These are phyloP conservation scores for Carpinus fangiana DNA, from an alignment of 306 rosid genomes.

Conservation along the genomic window DNA sequence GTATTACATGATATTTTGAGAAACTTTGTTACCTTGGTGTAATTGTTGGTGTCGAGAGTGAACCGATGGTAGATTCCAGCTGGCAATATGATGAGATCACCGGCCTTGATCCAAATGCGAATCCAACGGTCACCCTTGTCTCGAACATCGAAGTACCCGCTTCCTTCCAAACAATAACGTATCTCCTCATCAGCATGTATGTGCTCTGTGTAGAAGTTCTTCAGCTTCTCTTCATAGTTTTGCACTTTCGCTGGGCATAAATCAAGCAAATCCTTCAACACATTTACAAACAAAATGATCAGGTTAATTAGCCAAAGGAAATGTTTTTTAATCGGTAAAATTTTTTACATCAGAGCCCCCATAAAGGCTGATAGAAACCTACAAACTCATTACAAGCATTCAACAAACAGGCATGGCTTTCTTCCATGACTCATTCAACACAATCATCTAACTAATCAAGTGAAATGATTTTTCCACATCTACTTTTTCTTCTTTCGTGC, in stretches of 20 bases:
- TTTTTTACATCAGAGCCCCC: no score
- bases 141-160: slow-evolving; percentile 86
- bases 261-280: slow-evolving; percentile 74
- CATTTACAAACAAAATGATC: neutral
- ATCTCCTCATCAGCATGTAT: slow-evolving; percentile 95
- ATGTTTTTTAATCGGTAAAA: neutral
- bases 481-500: neutral
- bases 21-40: slow-evolving; percentile 59
- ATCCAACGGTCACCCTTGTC: slow-evolving; percentile 82
- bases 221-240: slow-evolving; percentile 78
- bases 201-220: slow-evolving; percentile 88
- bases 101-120: slow-evolving; percentile 79
- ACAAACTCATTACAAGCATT: neutral
- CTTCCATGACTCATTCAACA: neutral
- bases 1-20: neutral
- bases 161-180: slow-evolving; percentile 81
- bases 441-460: neutral
- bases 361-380: neutral
- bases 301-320: neutral
- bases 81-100: slow-evolving; percentile 93
- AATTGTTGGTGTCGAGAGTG: slow-evolving; percentile 76
- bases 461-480: neutral
- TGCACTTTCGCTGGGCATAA: slow-evolving; percentile 73
- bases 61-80: slow-evolving; percentile 94
- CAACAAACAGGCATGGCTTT: neutral